phyloP scores from a whole-genome alignment of 1,284 basidiomycete genomes.

The Apiotrichum siamense region DNA sequence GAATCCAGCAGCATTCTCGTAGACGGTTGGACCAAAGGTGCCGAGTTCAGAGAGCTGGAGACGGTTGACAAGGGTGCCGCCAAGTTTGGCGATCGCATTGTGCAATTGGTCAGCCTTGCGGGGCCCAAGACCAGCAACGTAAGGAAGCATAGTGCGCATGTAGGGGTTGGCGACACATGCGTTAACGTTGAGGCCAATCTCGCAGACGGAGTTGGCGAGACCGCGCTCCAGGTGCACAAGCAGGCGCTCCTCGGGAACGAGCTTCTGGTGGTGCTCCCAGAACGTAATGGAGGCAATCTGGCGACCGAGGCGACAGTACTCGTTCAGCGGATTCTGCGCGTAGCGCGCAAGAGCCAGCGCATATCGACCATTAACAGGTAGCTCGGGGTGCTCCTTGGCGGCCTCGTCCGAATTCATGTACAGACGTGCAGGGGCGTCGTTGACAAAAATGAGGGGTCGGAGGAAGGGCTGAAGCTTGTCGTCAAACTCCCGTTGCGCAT shows the following conservation, averaged over 20 bases:
- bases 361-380: constrained; percentile 80
- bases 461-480: constrained; percentile 21
- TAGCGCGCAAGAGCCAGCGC: constrained; percentile 93
- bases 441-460: constrained; percentile 74
- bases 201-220: constrained; percentile 83
- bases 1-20: constrained; percentile 86
- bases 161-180: constrained; percentile 79
- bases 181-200: constrained; percentile 94
- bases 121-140: constrained; percentile 88
- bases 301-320: constrained; percentile 77
- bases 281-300: constrained; percentile 77
- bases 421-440: constrained; percentile 87
- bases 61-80: constrained; percentile 67
- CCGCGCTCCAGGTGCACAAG: constrained; percentile 74
- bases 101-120: constrained; percentile 85
- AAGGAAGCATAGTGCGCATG: constrained; percentile 79
- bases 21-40: constrained; percentile 76
- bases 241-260: constrained; percentile 69
- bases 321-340: constrained; percentile 86
- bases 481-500: constrained; percentile 30
- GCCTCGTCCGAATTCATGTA: constrained; percentile 89
- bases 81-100: constrained; percentile 70
- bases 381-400: constrained; percentile 72
- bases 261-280: constrained; percentile 76
- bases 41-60: constrained; percentile 70